Base-by-base conservation (phyloP, 2,329 filamentous ascomycete genomes). In the Colletotrichum lentis region DNA sequence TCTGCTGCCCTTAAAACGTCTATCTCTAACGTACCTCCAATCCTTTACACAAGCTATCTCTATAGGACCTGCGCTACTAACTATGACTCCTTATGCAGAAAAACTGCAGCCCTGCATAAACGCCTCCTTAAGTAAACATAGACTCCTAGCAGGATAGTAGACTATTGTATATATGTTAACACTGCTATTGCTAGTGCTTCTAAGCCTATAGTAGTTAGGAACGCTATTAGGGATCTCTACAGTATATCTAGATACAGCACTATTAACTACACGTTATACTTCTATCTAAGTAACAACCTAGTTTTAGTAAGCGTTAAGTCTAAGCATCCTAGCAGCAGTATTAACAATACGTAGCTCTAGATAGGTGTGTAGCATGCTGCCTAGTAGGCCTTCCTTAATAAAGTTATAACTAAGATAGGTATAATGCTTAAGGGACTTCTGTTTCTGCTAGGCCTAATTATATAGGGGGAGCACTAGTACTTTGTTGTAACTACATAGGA, bases 1-100 rank as follows among this genome's bases (percentile, higher is more conserved):
- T 2, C 3, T 2, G 2, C 2, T 16, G 1, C 3, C 18, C 11
- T 41, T n/a, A n/a, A n/a, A n/a, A n/a, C n/a, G n/a, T n/a, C n/a
- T n/a, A n/a, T n/a, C n/a, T n/a, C n/a, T n/a, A n/a, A 16, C 11
- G 5, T 5, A 11, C 39, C 12, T 41, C 47, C 47, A 7, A 16
- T 2, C n/a, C 27, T 16, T 5, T 16, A 12, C 12, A 6, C 5
- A 6, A 16, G 6, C 11, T 12, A 16, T 2, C n/a, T 31, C 18
- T 27, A 12, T 12, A 16, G 2, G 0, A 16, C 14, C 24, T 14
- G n/a, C 6, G 5, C 22, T 31, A 7, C 27, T 6, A 12, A n/a
- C n/a, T n/a, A n/a, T n/a, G n/a, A n/a, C n/a, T n/a, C n/a, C n/a
- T 27, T 50, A 6, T 50, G 22, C 16, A 31, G 47, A 18, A 50